A percentile compares a stretch with the other conserved stretches of the same genome.
These are phyloP conservation scores for Colletotrichum sp. DNA, from an alignment of 2,329 filamentous ascomycete species.

Conservation along the genomic window DNA sequence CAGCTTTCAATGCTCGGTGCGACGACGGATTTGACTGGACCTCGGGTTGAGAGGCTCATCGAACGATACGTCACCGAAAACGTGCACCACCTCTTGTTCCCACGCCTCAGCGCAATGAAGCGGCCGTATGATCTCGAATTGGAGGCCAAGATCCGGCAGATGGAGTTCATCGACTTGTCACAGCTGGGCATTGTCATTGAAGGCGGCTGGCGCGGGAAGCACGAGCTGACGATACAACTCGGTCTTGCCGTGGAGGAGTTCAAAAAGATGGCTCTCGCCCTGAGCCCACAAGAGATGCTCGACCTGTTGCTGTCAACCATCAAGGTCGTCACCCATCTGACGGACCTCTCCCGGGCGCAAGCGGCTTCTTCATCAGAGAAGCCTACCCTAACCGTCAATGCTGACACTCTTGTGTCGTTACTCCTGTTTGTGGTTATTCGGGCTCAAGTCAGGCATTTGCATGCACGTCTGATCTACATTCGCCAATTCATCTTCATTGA, in stretches of 20 bases:
- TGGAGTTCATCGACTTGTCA: conserved; percentile 92
- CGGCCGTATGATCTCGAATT: conserved; percentile 85
- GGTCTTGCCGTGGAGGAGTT: conserved; percentile 86
- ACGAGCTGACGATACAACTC: conserved; percentile 79
- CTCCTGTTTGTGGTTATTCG: conserved; percentile 92
- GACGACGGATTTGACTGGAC: conserved; percentile 91
- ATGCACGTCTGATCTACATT: conserved; percentile 92
- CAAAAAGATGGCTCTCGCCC: conserved; percentile 78
- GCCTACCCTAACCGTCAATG: conserved; percentile 69
- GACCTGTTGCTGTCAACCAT: conserved; percentile 79
- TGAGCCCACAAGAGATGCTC: conserved; percentile 89
- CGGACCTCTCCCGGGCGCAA: conserved; percentile 53
- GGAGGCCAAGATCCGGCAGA: conserved; percentile 88
- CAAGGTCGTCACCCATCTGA: conserved; percentile 78
- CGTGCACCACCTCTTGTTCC: conserved; percentile 88
- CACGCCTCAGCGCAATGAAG: conserved; percentile 78
- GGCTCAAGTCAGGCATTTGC: conserved; percentile 84
- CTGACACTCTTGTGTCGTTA: conserved; percentile 91
- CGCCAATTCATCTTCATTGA: conserved; percentile 98
- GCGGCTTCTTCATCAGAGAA: conserved; percentile 51
- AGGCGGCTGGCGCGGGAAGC: conserved; percentile 78
- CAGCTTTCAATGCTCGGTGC: conserved; percentile 90
- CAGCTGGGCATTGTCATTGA: conserved; percentile 91
- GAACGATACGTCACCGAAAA: conserved; percentile 95
- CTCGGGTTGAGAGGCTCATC: conserved; percentile 90